phyloP scores from a whole-genome alignment of 345 rosid species.

The Eucalyptus erythrocorys region DNA sequence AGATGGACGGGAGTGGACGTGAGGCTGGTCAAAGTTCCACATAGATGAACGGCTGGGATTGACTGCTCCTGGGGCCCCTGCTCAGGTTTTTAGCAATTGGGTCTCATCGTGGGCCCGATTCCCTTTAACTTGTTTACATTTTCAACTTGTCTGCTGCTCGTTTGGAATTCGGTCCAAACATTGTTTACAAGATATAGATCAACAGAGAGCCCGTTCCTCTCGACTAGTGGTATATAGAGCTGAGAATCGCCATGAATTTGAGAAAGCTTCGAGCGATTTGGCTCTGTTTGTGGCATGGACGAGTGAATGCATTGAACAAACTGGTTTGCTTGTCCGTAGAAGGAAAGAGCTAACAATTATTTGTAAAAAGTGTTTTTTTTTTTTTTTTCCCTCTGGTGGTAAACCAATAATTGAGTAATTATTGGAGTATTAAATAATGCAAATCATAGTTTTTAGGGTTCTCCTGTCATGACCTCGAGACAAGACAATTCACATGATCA shows the following conservation, averaged over 20 bases:
- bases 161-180: background rate
- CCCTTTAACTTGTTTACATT: background rate
- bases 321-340: background rate
- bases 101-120: background rate
- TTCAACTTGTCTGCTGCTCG: background rate
- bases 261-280: background rate
- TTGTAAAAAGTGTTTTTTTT: background rate
- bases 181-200: background rate
- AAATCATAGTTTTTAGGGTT: background rate
- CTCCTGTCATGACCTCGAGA: background rate
- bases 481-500: background rate
- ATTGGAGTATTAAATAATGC: background rate
- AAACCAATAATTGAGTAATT: background rate
- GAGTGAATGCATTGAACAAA: background rate
- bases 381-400: background rate
- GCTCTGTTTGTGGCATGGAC: background rate
- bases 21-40: background rate
- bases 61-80: slow-evolving; percentile 15
- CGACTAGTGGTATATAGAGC: background rate
- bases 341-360: background rate
- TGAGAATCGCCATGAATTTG: background rate
- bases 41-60: slow-evolving; percentile 16
- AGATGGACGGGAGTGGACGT: background rate
- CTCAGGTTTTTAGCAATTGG: background rate
- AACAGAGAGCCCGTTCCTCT: background rate